Evolutionary conservation across 306 rosid species (phyloP).

Genomic region (Nissolia schottii): DNA sequence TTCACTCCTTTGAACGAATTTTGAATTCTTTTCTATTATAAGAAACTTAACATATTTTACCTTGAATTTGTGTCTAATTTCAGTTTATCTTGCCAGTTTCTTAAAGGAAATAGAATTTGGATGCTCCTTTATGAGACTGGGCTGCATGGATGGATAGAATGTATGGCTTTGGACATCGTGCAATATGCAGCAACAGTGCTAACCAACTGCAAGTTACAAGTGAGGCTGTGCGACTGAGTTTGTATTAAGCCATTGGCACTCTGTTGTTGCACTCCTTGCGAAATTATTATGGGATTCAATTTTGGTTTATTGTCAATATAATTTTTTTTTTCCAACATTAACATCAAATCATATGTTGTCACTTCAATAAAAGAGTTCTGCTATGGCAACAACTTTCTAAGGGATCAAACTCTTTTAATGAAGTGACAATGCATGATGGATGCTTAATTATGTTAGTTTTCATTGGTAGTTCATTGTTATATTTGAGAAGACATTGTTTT

Average conservation of each 20-base stretch:
- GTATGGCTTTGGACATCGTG: background rate
- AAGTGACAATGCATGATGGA: background rate
- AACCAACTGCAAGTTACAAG: background rate
- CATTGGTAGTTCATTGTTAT: background rate
- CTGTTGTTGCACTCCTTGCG: background rate
- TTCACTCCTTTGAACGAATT: background rate
- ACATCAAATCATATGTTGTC: background rate
- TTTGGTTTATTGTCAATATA: background rate
- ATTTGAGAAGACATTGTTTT: background rate
- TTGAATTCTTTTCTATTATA: background rate
- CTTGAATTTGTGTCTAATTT: background rate
- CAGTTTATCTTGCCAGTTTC: background rate
- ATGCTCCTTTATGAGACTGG: background rate
- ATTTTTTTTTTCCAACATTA: background rate
- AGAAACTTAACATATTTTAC: background rate
- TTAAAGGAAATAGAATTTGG: background rate
- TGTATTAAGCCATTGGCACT: background rate
- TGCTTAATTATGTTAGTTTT: background rate
- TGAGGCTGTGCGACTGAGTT: background rate
- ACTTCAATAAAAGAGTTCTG: background rate
- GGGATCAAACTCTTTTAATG: background rate
- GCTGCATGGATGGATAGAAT: background rate
- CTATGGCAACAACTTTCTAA: background rate
- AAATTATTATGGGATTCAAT: background rate
- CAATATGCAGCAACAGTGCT: background rate